A percentile compares a stretch with the other conserved stretches of the same genome.
These are phyloP conservation scores for Hsuehochloa calcarea DNA, from an alignment of 176 grass and related monocot genomes.

Conservation along the genomic window DNA sequence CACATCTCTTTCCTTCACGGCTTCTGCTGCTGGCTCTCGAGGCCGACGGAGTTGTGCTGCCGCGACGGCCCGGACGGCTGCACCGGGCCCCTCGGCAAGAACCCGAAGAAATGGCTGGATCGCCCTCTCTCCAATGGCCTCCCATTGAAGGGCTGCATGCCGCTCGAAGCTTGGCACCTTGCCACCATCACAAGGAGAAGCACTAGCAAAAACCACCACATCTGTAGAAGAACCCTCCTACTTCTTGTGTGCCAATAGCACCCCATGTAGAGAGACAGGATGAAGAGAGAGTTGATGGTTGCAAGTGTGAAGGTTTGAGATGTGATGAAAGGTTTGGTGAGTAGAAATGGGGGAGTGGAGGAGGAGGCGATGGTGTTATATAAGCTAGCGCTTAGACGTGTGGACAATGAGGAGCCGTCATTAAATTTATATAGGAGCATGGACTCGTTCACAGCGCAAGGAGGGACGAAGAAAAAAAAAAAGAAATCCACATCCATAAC, in stretches of 20 bases:
- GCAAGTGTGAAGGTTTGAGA: constrained; percentile 16
- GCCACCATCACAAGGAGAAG: constrained; percentile 32
- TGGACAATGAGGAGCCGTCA: neutral
- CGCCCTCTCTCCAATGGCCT: constrained; percentile 47
- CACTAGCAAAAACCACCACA: constrained; percentile 22
- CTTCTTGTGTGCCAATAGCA: constrained; percentile 4
- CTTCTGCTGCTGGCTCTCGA: constrained; percentile 37
- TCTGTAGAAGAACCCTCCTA: neutral
- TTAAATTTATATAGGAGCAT: constrained; percentile 26
- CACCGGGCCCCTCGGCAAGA: constrained; percentile 55
- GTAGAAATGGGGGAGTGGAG: constrained; percentile 18
- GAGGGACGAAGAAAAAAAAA: neutral
- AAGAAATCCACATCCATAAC: constrained; percentile 7
- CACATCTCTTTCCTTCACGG: constrained; percentile 20
- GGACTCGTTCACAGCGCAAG: constrained; percentile 10
- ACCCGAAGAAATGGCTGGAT: constrained; percentile 53
- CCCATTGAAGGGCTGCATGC: constrained; percentile 53
- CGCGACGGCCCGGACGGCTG: constrained; percentile 70
- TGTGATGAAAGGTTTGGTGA: constrained; percentile 10
- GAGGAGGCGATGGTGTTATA: constrained; percentile 16
- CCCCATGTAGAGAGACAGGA: neutral
- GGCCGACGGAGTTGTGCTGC: constrained; percentile 84
- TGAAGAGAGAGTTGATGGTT: constrained; percentile 4
- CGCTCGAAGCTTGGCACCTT: constrained; percentile 62
- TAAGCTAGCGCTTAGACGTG: constrained; percentile 5